Evolutionary conservation across 78 protist species (phyloP).

Genomic region (Monosiga brevicollis): DNA sequence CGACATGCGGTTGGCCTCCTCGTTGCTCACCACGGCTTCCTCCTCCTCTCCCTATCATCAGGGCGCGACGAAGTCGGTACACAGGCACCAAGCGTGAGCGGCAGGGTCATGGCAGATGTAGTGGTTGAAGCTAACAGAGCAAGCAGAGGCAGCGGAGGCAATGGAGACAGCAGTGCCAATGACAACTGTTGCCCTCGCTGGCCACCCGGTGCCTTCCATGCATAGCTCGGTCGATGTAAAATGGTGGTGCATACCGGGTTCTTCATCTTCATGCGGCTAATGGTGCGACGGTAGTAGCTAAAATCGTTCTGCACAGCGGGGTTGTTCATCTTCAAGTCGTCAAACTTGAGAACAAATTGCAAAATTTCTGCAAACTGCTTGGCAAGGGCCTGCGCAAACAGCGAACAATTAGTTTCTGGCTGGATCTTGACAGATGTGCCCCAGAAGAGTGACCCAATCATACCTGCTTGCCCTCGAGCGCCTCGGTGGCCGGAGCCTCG

Average conservation of each 20-base stretch:
- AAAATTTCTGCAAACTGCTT: constrained; percentile 73
- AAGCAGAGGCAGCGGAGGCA: too few species aligned
- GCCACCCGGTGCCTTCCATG: too few species aligned
- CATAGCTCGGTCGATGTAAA: too few species aligned
- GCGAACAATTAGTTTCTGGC: too few species aligned
- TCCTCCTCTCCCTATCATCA: background rate
- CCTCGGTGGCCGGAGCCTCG: constrained; percentile 36
- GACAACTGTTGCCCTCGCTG: too few species aligned
- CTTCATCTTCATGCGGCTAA: constrained; percentile 57
- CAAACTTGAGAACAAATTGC: constrained; percentile 61
- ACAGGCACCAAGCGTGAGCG: background rate
- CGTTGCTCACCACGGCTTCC: constrained; percentile 47
- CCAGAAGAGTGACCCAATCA: too few species aligned
- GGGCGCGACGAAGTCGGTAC: too few species aligned
- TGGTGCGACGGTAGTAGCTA: constrained; percentile 65
- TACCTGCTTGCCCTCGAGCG: constrained; percentile 50
- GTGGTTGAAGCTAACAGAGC: too few species aligned
- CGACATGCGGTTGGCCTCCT: constrained; percentile 66
- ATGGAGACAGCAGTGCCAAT: too few species aligned
- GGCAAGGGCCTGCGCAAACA: constrained; percentile 65
- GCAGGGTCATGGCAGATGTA: too few species aligned
- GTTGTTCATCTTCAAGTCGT: constrained; percentile 55
- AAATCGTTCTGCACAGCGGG: constrained; percentile 75
- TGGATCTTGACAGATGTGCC: too few species aligned
- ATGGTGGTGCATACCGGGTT: constrained; percentile 16